Percentiles rank a stretch among this genome's conserved stretches.
phyloP scores from a whole-genome alignment of 768 basidiomycete species.

The Rhizopogon salebrosus region DNA sequence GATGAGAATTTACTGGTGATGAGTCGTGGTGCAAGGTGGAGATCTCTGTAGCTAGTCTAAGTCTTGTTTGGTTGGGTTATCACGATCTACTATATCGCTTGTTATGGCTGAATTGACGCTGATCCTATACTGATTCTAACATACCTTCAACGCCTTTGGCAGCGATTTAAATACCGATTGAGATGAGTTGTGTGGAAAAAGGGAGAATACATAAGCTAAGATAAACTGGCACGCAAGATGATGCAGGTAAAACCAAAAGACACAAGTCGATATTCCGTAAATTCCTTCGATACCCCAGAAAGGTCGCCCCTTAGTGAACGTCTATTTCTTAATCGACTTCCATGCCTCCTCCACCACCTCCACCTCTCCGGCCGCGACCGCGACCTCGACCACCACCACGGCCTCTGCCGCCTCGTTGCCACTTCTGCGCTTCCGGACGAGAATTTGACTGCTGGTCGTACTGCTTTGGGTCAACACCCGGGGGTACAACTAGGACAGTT shows the following conservation, averaged over 20 bases:
- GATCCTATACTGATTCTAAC: not conserved
- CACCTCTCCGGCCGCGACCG: constrained; percentile 15
- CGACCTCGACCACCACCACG: constrained; percentile 20
- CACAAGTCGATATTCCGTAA: not conserved
- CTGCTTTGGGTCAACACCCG: constrained; percentile 53
- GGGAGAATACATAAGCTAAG: not conserved
- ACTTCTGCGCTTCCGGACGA: constrained; percentile 19
- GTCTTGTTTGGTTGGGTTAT: not conserved
- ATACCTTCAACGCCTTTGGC: not conserved
- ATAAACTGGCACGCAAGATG: not conserved
- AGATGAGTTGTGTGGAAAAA: not conserved
- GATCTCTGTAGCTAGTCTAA: not conserved
- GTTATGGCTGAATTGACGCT: not conserved
- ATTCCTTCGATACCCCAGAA: not conserved
- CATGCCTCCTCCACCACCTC: constrained; percentile 16
- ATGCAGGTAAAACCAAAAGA: not conserved
- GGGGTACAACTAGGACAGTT: constrained; percentile 61
- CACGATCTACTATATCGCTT: constrained; percentile 1
- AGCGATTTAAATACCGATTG: not conserved
- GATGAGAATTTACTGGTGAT: not conserved
- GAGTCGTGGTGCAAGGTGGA: not conserved
- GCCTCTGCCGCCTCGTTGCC: constrained; percentile 23
- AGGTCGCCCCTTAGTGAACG: not conserved
- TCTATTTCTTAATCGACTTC: constrained; percentile 19
- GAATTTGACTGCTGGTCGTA: constrained; percentile 32